Evolutionary conservation across 2,329 filamentous ascomycete genomes (phyloP).

Genomic region (Epichloe gansuensis): DNA sequence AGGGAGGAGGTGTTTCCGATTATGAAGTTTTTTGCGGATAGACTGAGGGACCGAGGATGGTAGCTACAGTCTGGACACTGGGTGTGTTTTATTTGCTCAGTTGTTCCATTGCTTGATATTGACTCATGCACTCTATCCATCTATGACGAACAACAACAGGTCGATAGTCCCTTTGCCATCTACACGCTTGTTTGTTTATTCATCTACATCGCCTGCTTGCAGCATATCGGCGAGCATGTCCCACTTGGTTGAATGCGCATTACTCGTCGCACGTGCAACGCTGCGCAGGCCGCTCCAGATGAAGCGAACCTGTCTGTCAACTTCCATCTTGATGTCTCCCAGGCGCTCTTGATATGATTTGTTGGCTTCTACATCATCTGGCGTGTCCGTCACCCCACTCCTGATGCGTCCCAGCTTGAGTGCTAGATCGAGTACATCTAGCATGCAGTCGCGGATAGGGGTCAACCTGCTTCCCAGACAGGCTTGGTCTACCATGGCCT

Average conservation of each 20-base stretch:
- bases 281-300: conserved; percentile 60
- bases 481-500: conserved; percentile 51
- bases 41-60: conserved; percentile 29
- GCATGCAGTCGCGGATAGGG: conserved; percentile 58
- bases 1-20: conserved; percentile 80
- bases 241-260: conserved; percentile 50
- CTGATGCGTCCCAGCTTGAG: conserved; percentile 55
- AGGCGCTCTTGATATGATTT: conserved; percentile 39
- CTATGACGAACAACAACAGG: no score
- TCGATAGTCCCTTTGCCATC: neutral
- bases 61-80: conserved; percentile 5
- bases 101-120: no score
- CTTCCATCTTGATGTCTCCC: conserved; percentile 44
- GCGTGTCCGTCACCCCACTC: conserved; percentile 1
- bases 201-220: conserved; percentile 33
- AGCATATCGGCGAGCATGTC: conserved; percentile 72
- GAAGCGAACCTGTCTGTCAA: conserved; percentile 55
- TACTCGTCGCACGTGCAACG: conserved; percentile 59
- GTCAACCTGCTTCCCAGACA: conserved; percentile 55
- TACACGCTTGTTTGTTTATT: neutral
- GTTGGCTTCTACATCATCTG: conserved; percentile 18
- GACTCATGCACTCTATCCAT: no score
- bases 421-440: conserved; percentile 65
- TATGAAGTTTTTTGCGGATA: conserved; percentile 69
- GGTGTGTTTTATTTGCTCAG: neutral